Conservation (phyloP, 2,329 filamentous ascomycete species). For the Exophiala oligosperma region DNA sequence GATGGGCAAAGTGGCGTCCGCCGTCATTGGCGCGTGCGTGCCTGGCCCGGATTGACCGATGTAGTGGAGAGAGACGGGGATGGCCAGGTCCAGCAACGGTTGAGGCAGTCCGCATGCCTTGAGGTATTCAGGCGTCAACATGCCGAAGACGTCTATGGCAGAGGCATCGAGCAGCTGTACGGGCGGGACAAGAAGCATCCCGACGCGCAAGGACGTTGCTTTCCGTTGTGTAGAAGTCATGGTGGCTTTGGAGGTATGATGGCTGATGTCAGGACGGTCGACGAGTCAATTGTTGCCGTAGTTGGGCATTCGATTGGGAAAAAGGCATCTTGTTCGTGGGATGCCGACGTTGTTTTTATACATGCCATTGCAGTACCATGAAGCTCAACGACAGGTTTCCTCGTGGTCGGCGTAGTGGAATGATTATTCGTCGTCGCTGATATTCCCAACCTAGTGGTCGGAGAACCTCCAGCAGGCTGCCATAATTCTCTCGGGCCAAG, state of each 20-base stretch:
- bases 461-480: not conserved
- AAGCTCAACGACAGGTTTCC: not conserved
- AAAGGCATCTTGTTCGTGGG: no score
- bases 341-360: no score
- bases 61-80: constrained; percentile 32
- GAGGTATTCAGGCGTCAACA: constrained; percentile 36
- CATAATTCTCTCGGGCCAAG: not conserved
- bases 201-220: constrained; percentile 31
- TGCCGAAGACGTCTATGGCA: constrained; percentile 40
- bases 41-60: constrained; percentile 30
- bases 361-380: not conserved
- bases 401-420: no score
- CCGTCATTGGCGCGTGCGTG: constrained; percentile 28
- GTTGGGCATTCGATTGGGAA: no score
- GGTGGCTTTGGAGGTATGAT: not conserved
- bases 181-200: constrained; percentile 37
- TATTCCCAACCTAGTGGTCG: no score
- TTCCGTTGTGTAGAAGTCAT: not conserved
- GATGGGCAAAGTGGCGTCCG: constrained; percentile 32
- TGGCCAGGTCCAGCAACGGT: constrained; percentile 27
- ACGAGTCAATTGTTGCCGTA: no score
- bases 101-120: constrained; percentile 34
- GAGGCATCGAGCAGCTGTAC: constrained; percentile 43
- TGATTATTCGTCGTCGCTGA: no score
- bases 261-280: no score